Conservation (phyloP, 345 rosid genomes). For the Aquilaria malaccensis region DNA sequence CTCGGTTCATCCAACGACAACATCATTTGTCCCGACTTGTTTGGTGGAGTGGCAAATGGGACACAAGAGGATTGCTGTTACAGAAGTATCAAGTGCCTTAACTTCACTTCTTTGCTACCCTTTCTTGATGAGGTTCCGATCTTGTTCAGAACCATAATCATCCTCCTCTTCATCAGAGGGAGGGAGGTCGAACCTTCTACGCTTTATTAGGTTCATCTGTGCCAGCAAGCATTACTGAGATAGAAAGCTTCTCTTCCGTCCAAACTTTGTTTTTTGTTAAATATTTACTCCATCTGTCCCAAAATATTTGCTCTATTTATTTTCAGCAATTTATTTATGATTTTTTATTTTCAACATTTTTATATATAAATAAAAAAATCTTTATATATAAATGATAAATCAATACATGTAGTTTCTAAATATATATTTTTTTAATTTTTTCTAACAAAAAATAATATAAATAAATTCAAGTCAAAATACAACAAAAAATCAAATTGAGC, state of each 20-base stretch:
- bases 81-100: slow-evolving; percentile 43
- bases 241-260: slow-evolving; percentile 56
- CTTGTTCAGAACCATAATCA: slow-evolving; percentile 36
- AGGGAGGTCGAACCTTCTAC: slow-evolving; percentile 80
- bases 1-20: slow-evolving; percentile 90
- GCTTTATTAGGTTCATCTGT: slow-evolving; percentile 78
- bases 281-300: slow-evolving; percentile 32
- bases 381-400: no score
- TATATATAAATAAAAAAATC: no score
- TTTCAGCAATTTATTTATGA: no score
- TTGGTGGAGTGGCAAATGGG: slow-evolving; percentile 31
- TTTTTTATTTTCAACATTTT: no score
- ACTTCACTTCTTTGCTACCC: slow-evolving; percentile 45
- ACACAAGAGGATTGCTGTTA: slow-evolving; percentile 78
- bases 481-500: no score
- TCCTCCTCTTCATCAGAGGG: slow-evolving; percentile 83
- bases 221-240: slow-evolving; percentile 71
- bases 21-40: slow-evolving; percentile 80
- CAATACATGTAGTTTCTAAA: no score
- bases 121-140: slow-evolving; percentile 21
- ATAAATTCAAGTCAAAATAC: background rate
- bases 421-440: slow-evolving; percentile 9
- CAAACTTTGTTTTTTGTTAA: slow-evolving; percentile 66
- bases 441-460: background rate
- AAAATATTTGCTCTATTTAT: no score